These are phyloP conservation scores for Astragalus membranaceus DNA, from an alignment of 306 rosid genomes.

Conservation along the genomic window DNA sequence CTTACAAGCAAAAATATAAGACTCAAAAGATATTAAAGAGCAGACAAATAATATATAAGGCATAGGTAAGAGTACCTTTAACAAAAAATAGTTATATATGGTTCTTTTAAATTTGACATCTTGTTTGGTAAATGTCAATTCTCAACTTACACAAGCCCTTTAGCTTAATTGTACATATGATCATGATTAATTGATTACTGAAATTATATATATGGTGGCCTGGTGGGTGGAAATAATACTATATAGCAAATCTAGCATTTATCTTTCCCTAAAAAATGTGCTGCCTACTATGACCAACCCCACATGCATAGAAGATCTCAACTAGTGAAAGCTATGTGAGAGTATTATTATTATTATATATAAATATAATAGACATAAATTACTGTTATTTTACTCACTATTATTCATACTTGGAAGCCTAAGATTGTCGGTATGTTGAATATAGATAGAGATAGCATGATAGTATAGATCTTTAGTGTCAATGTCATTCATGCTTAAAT, in stretches of 20 bases:
- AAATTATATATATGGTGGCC: constrained; percentile 19
- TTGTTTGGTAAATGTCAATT: constrained; percentile 46
- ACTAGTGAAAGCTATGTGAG: constrained; percentile 23
- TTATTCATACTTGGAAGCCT: constrained; percentile 24
- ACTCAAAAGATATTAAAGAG: constrained; percentile 23
- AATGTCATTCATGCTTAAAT: constrained; percentile 14
- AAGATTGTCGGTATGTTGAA: constrained; percentile 13
- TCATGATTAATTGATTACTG: constrained; percentile 28
- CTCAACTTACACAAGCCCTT: constrained; percentile 24
- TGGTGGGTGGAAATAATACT: constrained; percentile 27
- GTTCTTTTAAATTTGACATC: constrained; percentile 27
- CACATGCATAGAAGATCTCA: constrained; percentile 15
- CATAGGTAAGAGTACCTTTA: constrained; percentile 25
- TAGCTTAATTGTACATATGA: constrained; percentile 22
- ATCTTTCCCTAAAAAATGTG: constrained; percentile 25
- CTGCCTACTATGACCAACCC: constrained; percentile 36
- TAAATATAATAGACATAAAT: constrained; percentile 15
- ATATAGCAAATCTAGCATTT: constrained; percentile 7
- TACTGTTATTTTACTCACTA: constrained; percentile 18
- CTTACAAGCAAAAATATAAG: constrained; percentile 20
- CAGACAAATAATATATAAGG: constrained; percentile 23
- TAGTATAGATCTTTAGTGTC: constrained; percentile 20
- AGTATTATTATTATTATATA: not conserved
- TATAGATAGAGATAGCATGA: not conserved
- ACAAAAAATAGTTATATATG: constrained; percentile 19